phyloP scores from a whole-genome alignment of 139 green algal species.

The Deuterostichococcus epilithicus region DNA sequence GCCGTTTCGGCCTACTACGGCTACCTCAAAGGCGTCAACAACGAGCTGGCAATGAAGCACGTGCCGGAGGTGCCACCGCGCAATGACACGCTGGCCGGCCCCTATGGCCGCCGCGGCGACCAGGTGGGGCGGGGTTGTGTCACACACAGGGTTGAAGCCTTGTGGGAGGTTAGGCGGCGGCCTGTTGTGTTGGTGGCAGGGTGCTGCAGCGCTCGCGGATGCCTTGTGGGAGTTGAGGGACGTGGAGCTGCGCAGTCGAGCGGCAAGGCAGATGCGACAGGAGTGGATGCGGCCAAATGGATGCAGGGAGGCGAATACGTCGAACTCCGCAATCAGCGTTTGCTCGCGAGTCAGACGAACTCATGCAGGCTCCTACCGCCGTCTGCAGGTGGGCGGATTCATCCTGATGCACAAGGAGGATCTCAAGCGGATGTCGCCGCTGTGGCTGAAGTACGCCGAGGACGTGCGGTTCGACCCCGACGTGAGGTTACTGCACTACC shows the following conservation, averaged over 20 bases:
- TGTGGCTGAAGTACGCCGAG: constrained; percentile 53
- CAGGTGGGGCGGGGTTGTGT: not conserved
- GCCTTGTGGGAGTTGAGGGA: no score
- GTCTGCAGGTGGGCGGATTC: constrained; percentile 71
- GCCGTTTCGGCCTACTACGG: constrained; percentile 24
- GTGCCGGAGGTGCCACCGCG: constrained; percentile 7
- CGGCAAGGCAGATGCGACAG: not conserved
- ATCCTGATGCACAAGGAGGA: constrained; percentile 76
- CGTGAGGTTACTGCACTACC: constrained; percentile 24
- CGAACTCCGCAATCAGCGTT: not conserved
- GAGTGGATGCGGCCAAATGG: not conserved
- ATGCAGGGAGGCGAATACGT: not conserved
- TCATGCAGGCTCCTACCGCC: no score
- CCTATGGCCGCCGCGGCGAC: constrained; percentile 33
- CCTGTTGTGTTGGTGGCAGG: no score
- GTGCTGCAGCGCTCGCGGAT: no score
- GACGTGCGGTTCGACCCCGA: constrained; percentile 35
- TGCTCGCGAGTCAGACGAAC: no score
- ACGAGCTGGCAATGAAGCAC: constrained; percentile 43
- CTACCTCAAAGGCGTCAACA: constrained; percentile 32
- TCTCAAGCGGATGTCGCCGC: constrained; percentile 59
- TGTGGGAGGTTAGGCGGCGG: no score
- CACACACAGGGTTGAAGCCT: not conserved
- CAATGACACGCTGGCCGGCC: constrained; percentile 21
- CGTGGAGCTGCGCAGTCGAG: not conserved